Evolutionary conservation across 1,284 basidiomycete species (phyloP), one percentile per base, ranked within the genome.

Genomic region (Blastosporella zonata): DNA sequence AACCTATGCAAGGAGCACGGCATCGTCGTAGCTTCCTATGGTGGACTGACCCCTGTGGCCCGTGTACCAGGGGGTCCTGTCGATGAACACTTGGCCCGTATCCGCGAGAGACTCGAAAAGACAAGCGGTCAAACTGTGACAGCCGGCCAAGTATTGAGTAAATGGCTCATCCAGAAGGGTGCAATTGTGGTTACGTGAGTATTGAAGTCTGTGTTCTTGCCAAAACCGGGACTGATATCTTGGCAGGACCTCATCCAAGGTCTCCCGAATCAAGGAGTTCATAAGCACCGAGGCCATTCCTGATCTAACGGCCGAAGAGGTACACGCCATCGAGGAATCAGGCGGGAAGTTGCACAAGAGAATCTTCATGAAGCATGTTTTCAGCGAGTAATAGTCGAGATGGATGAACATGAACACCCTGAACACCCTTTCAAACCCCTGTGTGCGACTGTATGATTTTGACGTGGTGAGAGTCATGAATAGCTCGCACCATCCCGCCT

Each of bases 1-100:
- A 74, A 75, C 18, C 68, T 82, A 37, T 71, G 79, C 59, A 67
- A 74, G 56, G 68, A 85, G 55, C 71, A 86, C 54, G 75, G 78
- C 44, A 92, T 93, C 60, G 69, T 76, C 17, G 74, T 81, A 18
- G 78, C 81, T 27, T 82, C 85, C 0, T 94, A 87, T 57, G 86
- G 75, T 8, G 84, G 82, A 2, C 70, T 81, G 46, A 74, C 80
- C 0, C 81, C 78, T 8, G 61, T 90, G n/a, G 72, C 76, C 43
- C 79, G 80, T 27, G 74, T 64, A 33, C 63, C 72, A n/a, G 67
- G 62, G 12, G 71, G 71, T 1, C 69, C 72, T 18, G 51, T 74
- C 6, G 66, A 69, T 40, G 54, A 56, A 7, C 64, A 68, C 10
- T 62, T 87, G 12, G 64, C 72, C 50, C 53, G 64, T 25, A 79